Evolutionary conservation across 805 yeast genomes (phyloP).

Genomic region (Monosporozyma aquatica): DNA sequence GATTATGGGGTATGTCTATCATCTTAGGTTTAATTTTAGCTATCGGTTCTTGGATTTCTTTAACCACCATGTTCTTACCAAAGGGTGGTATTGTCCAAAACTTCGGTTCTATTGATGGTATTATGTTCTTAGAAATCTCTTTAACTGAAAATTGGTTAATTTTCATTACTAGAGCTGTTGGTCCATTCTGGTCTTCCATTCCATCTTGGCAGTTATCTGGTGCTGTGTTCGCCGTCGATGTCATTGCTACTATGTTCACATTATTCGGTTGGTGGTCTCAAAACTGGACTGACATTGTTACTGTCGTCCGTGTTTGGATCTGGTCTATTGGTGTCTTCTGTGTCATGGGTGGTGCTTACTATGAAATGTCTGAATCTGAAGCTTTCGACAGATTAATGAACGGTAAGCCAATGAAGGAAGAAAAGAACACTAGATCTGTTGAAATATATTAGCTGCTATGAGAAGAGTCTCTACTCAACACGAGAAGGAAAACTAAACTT

Average conservation of each 20-base stretch:
- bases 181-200: constrained; percentile 95
- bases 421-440: constrained; percentile 52
- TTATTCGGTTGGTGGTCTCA: constrained; percentile 97
- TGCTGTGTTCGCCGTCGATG: constrained; percentile 84
- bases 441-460: constrained; percentile 80
- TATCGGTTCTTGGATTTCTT: constrained; percentile 87
- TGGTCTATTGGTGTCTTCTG: constrained; percentile 97
- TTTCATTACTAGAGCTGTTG: constrained; percentile 93
- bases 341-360: constrained; percentile 93
- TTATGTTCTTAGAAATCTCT: constrained; percentile 86
- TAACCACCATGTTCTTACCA: constrained; percentile 85
- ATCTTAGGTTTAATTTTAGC: constrained; percentile 80
- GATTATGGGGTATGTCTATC: constrained; percentile 95
- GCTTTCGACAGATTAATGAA: constrained; percentile 77
- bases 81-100: constrained; percentile 93
- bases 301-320: constrained; percentile 89
- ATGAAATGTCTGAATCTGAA: constrained; percentile 77
- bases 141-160: constrained; percentile 96
- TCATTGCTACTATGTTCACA: constrained; percentile 86
- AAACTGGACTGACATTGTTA: constrained; percentile 93
- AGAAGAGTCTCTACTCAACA: constrained; percentile 85
- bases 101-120: constrained; percentile 91
- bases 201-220: constrained; percentile 97
- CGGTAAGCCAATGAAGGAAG: constrained; percentile 60
- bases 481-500: constrained; percentile 58